Base-by-base conservation (phyloP, 176 grass and related monocot genomes). In the Alopecurus myosuroides region DNA sequence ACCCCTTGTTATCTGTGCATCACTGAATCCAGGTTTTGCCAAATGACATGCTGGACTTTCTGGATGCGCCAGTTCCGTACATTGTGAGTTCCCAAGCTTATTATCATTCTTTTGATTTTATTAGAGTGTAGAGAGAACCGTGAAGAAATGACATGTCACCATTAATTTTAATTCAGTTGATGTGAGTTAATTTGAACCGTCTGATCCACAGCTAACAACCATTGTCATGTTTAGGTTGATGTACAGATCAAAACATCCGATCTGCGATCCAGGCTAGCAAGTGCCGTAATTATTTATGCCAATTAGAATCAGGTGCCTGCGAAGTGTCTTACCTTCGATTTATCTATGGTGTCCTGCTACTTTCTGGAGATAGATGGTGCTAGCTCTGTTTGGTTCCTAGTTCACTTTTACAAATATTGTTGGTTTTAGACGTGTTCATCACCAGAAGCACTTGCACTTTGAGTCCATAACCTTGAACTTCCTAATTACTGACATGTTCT, bases 61-160 rank as follows among this genome's bases (percentile, higher is more conserved):
- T 99, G 45, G 97, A 99, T 86, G 97, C 97, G 28, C 97, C 97
- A 74, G 97, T 99, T 91, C 97, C 97, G 52, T 99, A 90, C 70
- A 91, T 99, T 84, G 97, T 99, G 82, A 99, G 93, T 90, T 89
- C 80, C 82, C 22, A 26, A 62, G 72, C 77, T 88, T 30, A 40
- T 61, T 72, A 31, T 0, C n/a, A 81, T 14, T 40, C 17, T 68
- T 82, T 74, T 75, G 34, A 73, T 55, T 86, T 90, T 17, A 53
- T 58, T 18, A 56, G 29, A 14, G n/a, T n/a, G 22, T 82, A 73
- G 84, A 64, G 52, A 45, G n/a, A 67, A 49, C 28, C 53, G 1
- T 11, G 12, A 52, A 69, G 45, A 58, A 49, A 85, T 80, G 56
- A 3, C 60, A 15, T 70, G 81, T 77, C 3, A 15, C 69, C 55